Base-by-base conservation (phyloP, 352 stramenopile species). In the Globisporangium ultimum region DNA sequence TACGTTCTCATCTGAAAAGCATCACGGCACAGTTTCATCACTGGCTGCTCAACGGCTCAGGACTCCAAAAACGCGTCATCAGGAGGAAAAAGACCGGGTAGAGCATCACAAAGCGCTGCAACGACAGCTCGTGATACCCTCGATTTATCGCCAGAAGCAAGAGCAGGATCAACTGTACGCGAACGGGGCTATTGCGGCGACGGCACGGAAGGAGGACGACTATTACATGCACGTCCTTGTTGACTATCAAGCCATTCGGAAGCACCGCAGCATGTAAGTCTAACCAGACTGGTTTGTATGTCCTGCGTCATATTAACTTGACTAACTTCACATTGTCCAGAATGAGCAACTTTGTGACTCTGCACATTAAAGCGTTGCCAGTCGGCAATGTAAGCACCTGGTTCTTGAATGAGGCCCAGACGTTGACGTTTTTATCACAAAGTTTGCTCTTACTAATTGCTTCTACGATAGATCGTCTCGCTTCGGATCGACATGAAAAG, bases 301-400 rank as follows among this genome's bases (percentile, higher is more conserved):
- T 12, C n/a, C 24, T 55, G n/a, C 8, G n/a, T n/a, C n/a, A 28
- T 28, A 5, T 5, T 28, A 5, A n/a, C 14, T n/a, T 38, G 48
- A 11, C 18, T 36, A 20, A 43, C 20, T 4, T 40, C 0, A 43
- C 11, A 48, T 38, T 21, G 13, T 60, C 4, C 59, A 93, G 75
- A 21, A 69, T 55, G 5, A 76, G 64, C 36, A 80, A 84, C 46
- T 86, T 84, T 38, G 69, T 93, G 24, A 78, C 64, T 1, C 55
- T 93, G 1, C 77, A 89, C 46, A 74, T 93, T 55, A 91, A 91
- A 61, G 84, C 67, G n/a, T 66, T 93, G 10, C 84, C 84, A n/a
- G 60, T 90, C 28, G 81, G 84, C 11, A 78, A 78, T 48, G 84
- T 93, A 84, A 17, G 70, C 38, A 3, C 10, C 22, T 0, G 53